phyloP scores from a whole-genome alignment of 2,329 filamentous ascomycete species.

The Gnomoniopsis sp. region DNA sequence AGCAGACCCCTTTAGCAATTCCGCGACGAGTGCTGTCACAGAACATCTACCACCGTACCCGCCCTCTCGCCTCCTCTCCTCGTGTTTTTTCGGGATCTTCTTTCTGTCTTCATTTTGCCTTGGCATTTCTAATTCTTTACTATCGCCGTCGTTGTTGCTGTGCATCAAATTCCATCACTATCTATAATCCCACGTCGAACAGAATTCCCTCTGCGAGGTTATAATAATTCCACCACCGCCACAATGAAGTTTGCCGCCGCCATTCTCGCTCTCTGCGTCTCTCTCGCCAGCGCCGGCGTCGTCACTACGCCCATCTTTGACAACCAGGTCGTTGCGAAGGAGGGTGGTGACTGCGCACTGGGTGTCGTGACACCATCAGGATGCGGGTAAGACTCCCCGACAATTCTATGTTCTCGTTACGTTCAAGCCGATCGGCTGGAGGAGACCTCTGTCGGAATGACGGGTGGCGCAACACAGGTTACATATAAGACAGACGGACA shows the following conservation, averaged over 20 bases:
- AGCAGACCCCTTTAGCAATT: conserved; percentile 5
- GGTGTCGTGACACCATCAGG: conserved; percentile 54
- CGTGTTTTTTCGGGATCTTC: not conserved
- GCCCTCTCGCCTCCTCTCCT: not conserved
- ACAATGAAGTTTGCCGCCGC: conserved; percentile 40
- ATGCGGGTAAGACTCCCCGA: conserved; percentile 47
- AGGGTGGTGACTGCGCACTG: conserved; percentile 50
- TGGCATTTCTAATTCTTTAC: not conserved
- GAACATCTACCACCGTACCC: conserved; percentile 3
- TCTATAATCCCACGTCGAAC: not conserved
- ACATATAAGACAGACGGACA: not conserved
- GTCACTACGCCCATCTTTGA: conserved; percentile 51
- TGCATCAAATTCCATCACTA: not conserved
- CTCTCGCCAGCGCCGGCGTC: conserved; percentile 48
- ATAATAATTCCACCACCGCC: not conserved
- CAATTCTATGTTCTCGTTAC: not conserved
- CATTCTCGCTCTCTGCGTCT: conserved; percentile 40
- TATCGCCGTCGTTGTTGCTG: not conserved
- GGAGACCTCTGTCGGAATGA: not conserved
- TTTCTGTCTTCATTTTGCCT: not conserved
- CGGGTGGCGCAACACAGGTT: not conserved
- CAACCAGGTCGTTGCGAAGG: conserved; percentile 49
- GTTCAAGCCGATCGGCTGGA: no score
- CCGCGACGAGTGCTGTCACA: conserved; percentile 14
- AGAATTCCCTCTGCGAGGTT: not conserved